Conservation (phyloP, 495 filamentous ascomycete species). For the Podospora comata region DNA sequence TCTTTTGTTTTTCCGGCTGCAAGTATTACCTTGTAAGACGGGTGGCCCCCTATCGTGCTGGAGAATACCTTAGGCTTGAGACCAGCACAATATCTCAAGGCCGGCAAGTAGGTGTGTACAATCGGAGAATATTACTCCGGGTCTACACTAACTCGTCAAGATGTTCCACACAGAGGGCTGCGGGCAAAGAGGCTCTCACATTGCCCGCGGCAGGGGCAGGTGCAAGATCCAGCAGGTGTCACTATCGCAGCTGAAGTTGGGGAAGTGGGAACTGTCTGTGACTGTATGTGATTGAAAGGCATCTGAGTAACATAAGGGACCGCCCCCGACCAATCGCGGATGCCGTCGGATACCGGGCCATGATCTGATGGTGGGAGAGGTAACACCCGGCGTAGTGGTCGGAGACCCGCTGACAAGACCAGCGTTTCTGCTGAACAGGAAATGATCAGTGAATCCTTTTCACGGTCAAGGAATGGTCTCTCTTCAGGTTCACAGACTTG, state of each 20-base stretch:
- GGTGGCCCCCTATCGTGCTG: no score
- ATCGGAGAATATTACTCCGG: no score
- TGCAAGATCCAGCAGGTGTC: neutral
- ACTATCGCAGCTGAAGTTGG: neutral
- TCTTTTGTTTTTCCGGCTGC: no score
- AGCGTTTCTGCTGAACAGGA: neutral
- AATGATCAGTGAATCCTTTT: conserved; percentile 5
- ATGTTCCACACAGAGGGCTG: neutral
- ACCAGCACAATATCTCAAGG: no score
- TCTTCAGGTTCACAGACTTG: neutral
- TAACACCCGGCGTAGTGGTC: conserved; percentile 4
- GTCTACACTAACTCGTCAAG: no score
- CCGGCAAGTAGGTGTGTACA: no score
- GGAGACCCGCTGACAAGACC: neutral
- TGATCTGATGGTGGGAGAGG: neutral
- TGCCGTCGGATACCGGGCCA: neutral
- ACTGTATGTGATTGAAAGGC: neutral
- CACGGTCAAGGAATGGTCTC: neutral
- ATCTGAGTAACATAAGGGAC: neutral
- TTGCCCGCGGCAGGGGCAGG: neutral
- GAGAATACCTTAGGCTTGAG: no score
- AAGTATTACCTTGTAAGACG: no score
- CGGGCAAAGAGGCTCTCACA: neutral
- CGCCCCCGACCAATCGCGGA: neutral
- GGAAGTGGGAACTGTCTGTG: neutral